phyloP scores from a whole-genome alignment of 306 rosid genomes.

The Hippophae rhamnoides region DNA sequence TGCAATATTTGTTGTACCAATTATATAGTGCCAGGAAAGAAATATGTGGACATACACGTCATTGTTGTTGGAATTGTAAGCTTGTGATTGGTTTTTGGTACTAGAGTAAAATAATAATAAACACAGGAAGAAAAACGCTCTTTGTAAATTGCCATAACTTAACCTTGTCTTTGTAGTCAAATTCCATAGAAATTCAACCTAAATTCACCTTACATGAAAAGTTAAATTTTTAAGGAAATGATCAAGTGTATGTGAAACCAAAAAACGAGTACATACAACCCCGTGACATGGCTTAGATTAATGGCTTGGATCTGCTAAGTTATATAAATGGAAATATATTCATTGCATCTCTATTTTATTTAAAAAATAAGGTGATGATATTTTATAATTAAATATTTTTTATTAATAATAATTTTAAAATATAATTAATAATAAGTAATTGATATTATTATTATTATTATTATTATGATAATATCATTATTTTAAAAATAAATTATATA shows the following conservation, averaged over 20 bases:
- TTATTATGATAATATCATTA: no score
- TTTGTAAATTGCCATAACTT: constrained; percentile 9
- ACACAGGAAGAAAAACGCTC: constrained; percentile 9
- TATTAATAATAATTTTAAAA: no score
- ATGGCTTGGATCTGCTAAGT: neutral
- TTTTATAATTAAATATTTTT: no score
- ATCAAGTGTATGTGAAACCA: constrained; percentile 13
- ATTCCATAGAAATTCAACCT: constrained; percentile 49
- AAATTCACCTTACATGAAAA: constrained; percentile 50
- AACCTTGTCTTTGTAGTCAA: constrained; percentile 26
- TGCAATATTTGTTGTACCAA: constrained; percentile 5
- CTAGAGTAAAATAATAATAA: neutral
- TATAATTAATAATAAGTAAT: no score
- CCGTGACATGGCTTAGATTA: neutral
- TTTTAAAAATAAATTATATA: no score
- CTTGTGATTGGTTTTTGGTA: neutral
- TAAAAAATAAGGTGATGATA: no score
- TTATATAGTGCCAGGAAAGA: constrained; percentile 28
- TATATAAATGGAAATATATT: no score
- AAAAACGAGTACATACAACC: neutral
- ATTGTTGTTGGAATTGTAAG: constrained; percentile 4
- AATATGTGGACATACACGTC: constrained; percentile 13
- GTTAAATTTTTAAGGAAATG: constrained; percentile 8
- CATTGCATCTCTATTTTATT: no score
- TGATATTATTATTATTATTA: no score